These are phyloP conservation scores for Rostrohypoxylon terebratum DNA, from an alignment of 495 filamentous ascomycete genomes.

Conservation along the genomic window DNA sequence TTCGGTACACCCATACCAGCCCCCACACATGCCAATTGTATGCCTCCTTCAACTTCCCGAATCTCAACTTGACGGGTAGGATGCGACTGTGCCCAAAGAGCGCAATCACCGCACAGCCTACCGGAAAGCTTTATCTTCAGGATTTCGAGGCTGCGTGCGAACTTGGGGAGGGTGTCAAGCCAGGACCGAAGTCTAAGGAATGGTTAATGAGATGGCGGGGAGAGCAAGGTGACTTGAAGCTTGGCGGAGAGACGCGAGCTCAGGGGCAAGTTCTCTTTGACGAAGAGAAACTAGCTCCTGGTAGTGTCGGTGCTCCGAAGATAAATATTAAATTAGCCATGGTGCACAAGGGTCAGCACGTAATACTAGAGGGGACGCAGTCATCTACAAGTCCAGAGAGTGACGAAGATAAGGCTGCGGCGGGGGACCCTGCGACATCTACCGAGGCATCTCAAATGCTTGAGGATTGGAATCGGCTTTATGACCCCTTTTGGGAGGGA, in stretches of 20 bases:
- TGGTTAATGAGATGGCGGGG: slow-evolving; percentile 27
- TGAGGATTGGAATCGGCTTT: slow-evolving; percentile 20
- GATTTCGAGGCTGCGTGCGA: slow-evolving; percentile 22
- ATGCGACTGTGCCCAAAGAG: slow-evolving; percentile 23
- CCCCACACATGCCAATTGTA: slow-evolving; percentile 24
- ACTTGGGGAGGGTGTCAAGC: slow-evolving; percentile 12
- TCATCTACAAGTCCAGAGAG: slow-evolving; percentile 9
- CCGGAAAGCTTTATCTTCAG: slow-evolving; percentile 11
- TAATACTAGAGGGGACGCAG: slow-evolving; percentile 21
- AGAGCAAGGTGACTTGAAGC: background rate
- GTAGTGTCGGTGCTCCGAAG: background rate
- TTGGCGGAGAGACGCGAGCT: slow-evolving; percentile 19
- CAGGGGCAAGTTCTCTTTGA: slow-evolving; percentile 24
- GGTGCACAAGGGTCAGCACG: slow-evolving; percentile 11
- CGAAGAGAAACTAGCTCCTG: background rate
- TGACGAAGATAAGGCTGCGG: background rate
- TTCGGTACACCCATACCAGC: slow-evolving; percentile 23
- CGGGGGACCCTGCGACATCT: background rate
- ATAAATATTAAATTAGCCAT: slow-evolving; percentile 16
- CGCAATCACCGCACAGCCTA: slow-evolving; percentile 4
- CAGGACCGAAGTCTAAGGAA: slow-evolving; percentile 22
- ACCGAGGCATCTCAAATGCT: slow-evolving; percentile 18
- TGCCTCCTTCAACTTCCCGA: slow-evolving; percentile 23
- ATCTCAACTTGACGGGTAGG: slow-evolving; percentile 5
- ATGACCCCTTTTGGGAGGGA: slow-evolving; percentile 6